Evolutionary conservation across 208 protist species (phyloP).

Genomic region (Blechomonas ayalai): DNA sequence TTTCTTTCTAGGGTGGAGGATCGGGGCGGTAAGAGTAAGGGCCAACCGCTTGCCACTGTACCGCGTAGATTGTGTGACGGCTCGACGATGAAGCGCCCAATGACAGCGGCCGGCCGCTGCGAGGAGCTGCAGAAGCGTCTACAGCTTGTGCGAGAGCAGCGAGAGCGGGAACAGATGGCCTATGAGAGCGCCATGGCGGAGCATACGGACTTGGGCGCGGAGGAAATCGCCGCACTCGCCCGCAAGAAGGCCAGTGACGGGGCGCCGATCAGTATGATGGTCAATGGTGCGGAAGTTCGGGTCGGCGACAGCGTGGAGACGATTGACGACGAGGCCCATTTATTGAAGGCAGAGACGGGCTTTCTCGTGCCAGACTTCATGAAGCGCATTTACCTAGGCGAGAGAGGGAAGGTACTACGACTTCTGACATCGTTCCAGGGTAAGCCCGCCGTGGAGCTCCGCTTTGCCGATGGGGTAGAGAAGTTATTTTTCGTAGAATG

Average conservation of each 20-base stretch:
- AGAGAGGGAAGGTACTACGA: constrained; percentile 50
- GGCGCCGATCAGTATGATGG: constrained; percentile 13
- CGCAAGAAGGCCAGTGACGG: constrained; percentile 21
- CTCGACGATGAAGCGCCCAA: no score
- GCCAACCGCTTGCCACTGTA: no score
- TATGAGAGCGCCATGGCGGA: constrained; percentile 48
- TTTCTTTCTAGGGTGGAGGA: no score
- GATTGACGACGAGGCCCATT: constrained; percentile 33
- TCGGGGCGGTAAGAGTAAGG: no score
- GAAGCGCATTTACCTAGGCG: constrained; percentile 76
- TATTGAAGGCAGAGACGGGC: constrained; percentile 43
- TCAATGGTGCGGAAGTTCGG: constrained; percentile 25
- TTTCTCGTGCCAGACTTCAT: constrained; percentile 55
- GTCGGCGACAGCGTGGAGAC: constrained; percentile 52
- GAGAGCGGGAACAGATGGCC: constrained; percentile 47
- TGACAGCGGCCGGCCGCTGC: constrained; percentile 17
- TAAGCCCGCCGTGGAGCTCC: constrained; percentile 70
- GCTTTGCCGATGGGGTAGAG: constrained; percentile 69
- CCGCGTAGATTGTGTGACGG: no score
- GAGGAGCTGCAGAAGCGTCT: constrained; percentile 73
- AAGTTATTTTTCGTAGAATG: constrained; percentile 80
- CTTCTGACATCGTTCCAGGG: constrained; percentile 66
- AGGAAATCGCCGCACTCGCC: constrained; percentile 47
- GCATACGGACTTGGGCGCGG: constrained; percentile 23
- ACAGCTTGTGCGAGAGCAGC: constrained; percentile 43